phyloP scores from a whole-genome alignment of 805 yeast species.

The Candida ovalis region DNA sequence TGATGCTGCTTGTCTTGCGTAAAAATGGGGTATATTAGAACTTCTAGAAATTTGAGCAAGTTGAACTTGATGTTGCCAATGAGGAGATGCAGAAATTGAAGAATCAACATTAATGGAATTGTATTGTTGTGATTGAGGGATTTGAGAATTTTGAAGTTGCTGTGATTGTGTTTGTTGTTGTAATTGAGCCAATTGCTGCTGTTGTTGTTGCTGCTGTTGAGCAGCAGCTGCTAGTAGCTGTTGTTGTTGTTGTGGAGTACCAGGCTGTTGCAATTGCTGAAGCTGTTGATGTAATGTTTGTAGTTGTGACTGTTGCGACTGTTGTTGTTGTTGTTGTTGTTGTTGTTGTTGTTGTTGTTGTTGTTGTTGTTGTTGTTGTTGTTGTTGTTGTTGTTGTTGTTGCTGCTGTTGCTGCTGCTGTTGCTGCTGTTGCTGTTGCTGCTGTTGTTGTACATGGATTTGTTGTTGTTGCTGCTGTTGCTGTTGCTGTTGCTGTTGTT shows the following conservation, averaged over 20 bases:
- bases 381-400: slow-evolving; percentile 22
- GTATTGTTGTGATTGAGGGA: slow-evolving; percentile 13
- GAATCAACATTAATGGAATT: slow-evolving; percentile 33
- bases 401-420: slow-evolving; percentile 16
- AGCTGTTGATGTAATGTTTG: slow-evolving; percentile 19
- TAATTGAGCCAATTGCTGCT: slow-evolving; percentile 9
- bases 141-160: slow-evolving; percentile 24
- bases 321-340: slow-evolving; percentile 9
- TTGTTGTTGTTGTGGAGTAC: slow-evolving; percentile 22
- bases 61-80: slow-evolving; percentile 80
- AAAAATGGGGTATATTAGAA: slow-evolving; percentile 68
- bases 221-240: slow-evolving; percentile 21
- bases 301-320: not conserved
- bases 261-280: slow-evolving; percentile 16
- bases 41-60: slow-evolving; percentile 68
- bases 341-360: slow-evolving; percentile 19
- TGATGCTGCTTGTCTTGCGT: slow-evolving; percentile 80
- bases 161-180: slow-evolving; percentile 26
- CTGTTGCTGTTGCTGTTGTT: slow-evolving; percentile 19
- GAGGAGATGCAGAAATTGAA: slow-evolving; percentile 34
- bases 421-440: slow-evolving; percentile 8
- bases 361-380: slow-evolving; percentile 23
- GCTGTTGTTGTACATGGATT: slow-evolving; percentile 16
- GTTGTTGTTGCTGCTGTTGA: slow-evolving; percentile 23
- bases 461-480: not conserved